Evolutionary conservation across 352 stramenopile genomes (phyloP), one percentile per base, ranked within the genome.

Genomic region (Phytophthora hibernalis): DNA sequence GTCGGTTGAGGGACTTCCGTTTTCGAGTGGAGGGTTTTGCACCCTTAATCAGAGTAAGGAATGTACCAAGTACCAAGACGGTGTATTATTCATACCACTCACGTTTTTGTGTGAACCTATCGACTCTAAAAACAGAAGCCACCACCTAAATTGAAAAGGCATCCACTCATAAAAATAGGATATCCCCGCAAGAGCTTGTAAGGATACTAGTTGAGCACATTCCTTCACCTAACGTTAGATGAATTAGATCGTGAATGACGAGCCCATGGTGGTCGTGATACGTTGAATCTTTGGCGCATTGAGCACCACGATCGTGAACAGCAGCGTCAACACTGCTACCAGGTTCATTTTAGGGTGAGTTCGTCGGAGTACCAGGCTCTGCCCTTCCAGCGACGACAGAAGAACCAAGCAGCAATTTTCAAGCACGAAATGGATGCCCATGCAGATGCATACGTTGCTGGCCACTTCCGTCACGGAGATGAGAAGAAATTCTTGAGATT

Each of bases 271-370:
- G 18, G 62, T 65, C 8, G 70, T 78, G 47, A 94, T 87, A 1
- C 78, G 84, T 66, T 83, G 61, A 33, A 81, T 90, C 59, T 93
- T 82, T 7, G 82, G 87, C 42, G 86, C 82, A 42, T 93, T 93
- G 12, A 92, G 81, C 54, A 93, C 79, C 16, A 90, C 54, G 49
- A 93, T 75, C 49, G 83, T 92, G 48, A 90, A 85, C 8, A 93
- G 72, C 52, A 93, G 61, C 48, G 83, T 81, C 16, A 69, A 15
- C n/a, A 92, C 72, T 18, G 85, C 80, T 30, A 86, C 20, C 8
- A 78, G 58, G 30, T 80, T 80, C 38, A 90, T 68, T 3, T 43
- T 45, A 5, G 70, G 16, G 82, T 79, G 40, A 83, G 86, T 57
- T 58, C 54, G 3, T 76, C 61, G 24, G 78, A 79, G 64, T 90